Evolutionary conservation across 305 asterid species (phyloP), one percentile per base, ranked within the genome.

Genomic region (Fraxinus dipetala): DNA sequence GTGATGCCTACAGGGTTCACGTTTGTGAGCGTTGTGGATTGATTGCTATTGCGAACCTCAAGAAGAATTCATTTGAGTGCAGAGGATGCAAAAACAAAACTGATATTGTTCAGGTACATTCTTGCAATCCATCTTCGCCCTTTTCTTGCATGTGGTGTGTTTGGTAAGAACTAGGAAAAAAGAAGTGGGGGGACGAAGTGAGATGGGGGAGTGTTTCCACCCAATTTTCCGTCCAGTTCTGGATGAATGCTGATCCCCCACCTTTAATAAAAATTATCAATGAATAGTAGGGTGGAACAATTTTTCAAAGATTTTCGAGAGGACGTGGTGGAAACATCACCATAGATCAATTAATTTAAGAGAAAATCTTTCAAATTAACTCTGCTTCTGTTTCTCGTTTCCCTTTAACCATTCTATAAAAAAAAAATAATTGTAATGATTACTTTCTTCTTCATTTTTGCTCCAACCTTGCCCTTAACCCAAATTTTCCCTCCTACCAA

Each of bases 41-140:
- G 89, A 93, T 94, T 9, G 98, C 98, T 2, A 93, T 94, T 81
- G 99, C 99, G 0, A 96, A 94, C 82, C 92, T 96, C 3, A 96
- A 96, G 85, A 96, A 96, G 91, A 92, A 81, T 77, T 94, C 98
- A 8, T 93, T 92, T 30, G 98, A 96, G 87, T 96, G 98, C 92
- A 87, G 99, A 85, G 94, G 98, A 24, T 94, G 99, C 91, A 96
- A 92, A 78, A 96, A 96, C 86, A 96, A 92, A 83, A 96, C 99
- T 0, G 98, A 96, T 59, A 90, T 96, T 9, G 98, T 94, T 70
- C 97, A 94, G 98, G 99, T 96, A 80, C 80, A 48, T 48, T 32
- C 36, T 84, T 59, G 14, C 13, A 18, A 45, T 3, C 48, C 18
- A 45, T 31, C 6, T n/a, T 56, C 31, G 1, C 1, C 45, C 77